Base-by-base conservation (phyloP, 225 moss, liverwort and hornwort genomes). In the Lunularia cruciata region DNA sequence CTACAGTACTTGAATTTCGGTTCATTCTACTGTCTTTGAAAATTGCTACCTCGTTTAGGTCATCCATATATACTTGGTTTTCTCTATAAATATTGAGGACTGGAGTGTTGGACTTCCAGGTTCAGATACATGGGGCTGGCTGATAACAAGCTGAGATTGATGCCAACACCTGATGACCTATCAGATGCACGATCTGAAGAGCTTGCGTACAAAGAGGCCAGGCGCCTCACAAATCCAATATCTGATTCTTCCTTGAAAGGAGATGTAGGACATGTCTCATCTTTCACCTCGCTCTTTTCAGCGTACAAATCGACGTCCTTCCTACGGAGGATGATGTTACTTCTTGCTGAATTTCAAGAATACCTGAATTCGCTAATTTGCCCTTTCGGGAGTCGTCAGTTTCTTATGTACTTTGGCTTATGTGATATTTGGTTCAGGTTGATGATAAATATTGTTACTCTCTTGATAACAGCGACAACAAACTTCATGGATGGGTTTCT, bases 121-220 rank as follows among this genome's bases (percentile, higher is more conserved):
- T 94, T 94, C 75, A 79, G 87, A 60, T 87, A 85, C 71, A 94
- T 94, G 89, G 91, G 89, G 51, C 73, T 94, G 30, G 86, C 91
- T 71, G 91, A 94, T 53, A 81, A 85, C 72, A 87, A 83, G 53
- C 91, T 89, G 67, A 89, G 89, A 66, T 31, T 72, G 70, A 94
- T 94, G 94, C 94, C 94, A 14, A 77, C 87, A 57, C 83, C 86
- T 20, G 87, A 84, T 67, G 94, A 94, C 74, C 64, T 79, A 52
- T 57, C 18, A 57, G 48, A 83, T 10, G 47, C 32, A 1, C 79
- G 87, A 36, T 76, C 81, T 66, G 73, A 91, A 78, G 74, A 83
- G 69, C 81, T 94, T 60, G 94, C 94, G 15, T 94, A 91, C 68
- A 63, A 74, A 19, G 91, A 94, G 83, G 94, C 94, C 47, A 83